A percentile compares a stretch with the other conserved stretches of the same genome.
Conservation (phyloP, 2,329 filamentous ascomycete species). For the Aurifilum marmelostoma region DNA sequence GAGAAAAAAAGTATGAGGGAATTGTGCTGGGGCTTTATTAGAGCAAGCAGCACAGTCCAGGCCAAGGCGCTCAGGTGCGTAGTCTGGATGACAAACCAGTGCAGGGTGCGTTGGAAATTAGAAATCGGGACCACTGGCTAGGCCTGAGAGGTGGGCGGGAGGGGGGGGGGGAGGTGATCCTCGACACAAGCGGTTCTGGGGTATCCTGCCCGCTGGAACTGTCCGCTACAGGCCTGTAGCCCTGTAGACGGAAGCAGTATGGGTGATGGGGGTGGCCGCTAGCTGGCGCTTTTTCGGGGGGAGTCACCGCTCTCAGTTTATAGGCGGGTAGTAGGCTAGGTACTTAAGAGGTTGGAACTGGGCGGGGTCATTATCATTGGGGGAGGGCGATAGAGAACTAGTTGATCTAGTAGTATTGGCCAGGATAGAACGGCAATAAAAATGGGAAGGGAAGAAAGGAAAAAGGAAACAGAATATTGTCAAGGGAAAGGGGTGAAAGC, state of each 20-base stretch:
- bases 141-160: constrained; percentile 9
- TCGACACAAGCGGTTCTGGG: background rate
- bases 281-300: background rate
- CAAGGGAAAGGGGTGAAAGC: background rate
- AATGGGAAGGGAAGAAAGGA: background rate
- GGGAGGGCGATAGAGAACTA: background rate
- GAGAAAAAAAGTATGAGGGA: constrained; percentile 21
- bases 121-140: constrained; percentile 16
- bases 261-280: background rate
- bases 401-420: background rate
- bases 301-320: background rate
- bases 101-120: constrained; percentile 18
- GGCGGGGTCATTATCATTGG: background rate
- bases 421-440: background rate
- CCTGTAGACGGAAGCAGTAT: background rate
- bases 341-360: background rate
- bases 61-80: background rate
- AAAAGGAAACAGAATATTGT: background rate
- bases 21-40: constrained; percentile 24
- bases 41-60: constrained; percentile 4
- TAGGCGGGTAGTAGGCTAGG: background rate
- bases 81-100: constrained; percentile 25
- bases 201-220: constrained; percentile 1
- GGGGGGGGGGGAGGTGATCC: too few species aligned
- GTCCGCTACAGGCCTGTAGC: background rate